Evolutionary conservation across 2,329 filamentous ascomycete genomes (phyloP), one percentile per base, ranked within the genome.

Genomic region (Calonectria crousiana): DNA sequence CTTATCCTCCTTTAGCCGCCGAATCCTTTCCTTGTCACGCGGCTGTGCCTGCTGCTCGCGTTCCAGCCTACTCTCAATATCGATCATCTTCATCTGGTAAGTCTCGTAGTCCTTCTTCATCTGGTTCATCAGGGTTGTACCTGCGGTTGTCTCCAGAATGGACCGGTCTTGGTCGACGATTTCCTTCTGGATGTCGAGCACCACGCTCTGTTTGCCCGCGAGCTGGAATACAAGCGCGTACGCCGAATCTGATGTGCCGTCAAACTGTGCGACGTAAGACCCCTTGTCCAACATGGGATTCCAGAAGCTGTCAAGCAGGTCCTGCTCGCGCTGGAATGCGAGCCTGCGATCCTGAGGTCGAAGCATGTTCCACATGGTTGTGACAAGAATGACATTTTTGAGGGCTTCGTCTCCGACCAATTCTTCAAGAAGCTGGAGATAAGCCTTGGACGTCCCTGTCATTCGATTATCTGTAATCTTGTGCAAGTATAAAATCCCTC

Each of bases 251-350:
- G 41, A 30, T 13, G 68, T 74, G n/a, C 72, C 72, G 4, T 67
- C 60, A 34, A 74, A 74, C 34, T 64, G 68, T 8, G 69, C 64
- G 11, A 60, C 49, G 36, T 52, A 71, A 5, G 72, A 67, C 14
- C 72, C 72, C 16, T 74, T 74, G 11, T 74, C 64, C 23, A 47
- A 32, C 72, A 74, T 74, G 36, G 68, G 68, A 10, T 20, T 28
- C 72, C 72, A 74, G 49, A 64, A 74, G 18, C 38, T 8, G 49
- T 71, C 62, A 4, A 74, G 41, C 0, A 74, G 56, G 13, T 74
- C 52, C 18, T 74, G 72, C 36, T 74, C 72, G 20, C 53, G 62
- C 26, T 56, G 64, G 1, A 67, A 23, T 13, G 68, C 72, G 8
- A 23, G 18, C 14, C 26, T 58, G 10, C 23, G 28, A 20, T 71